Percentiles rank a stretch among this genome's conserved stretches.
phyloP scores from a whole-genome alignment of 495 filamentous ascomycete species.

The Neurospora sp. region DNA sequence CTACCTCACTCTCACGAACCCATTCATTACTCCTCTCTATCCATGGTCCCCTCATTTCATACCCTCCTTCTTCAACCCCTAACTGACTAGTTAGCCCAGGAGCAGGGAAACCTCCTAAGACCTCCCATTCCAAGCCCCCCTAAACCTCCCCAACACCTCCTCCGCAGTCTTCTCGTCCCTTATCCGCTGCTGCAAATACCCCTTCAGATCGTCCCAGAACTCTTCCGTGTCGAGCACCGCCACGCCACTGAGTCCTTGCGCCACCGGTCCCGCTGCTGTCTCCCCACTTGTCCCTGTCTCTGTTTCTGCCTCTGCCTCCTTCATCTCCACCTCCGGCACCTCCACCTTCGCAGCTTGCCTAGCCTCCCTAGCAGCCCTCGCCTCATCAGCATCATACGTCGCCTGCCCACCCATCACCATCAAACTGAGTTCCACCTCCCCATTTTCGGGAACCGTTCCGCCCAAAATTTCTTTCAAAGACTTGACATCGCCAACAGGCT shows the following conservation, averaged over 20 bases:
- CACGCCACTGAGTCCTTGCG: constrained; percentile 44
- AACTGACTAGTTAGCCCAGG: too few relatives aligned
- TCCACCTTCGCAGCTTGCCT: background rate
- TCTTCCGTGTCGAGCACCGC: constrained; percentile 53
- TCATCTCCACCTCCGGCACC: background rate
- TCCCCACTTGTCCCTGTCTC: constrained; percentile 11
- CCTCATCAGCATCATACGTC: background rate
- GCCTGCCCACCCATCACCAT: constrained; percentile 73
- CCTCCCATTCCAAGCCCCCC: constrained; percentile 48
- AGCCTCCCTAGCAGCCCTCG: background rate
- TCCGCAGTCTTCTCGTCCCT: constrained; percentile 59
- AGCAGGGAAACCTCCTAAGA: background rate
- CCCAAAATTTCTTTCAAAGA: constrained; percentile 43
- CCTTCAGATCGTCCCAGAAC: constrained; percentile 85
- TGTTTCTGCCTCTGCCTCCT: background rate
- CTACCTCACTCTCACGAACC: background rate
- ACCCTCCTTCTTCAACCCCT: background rate
- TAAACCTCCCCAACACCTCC: constrained; percentile 56
- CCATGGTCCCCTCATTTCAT: too few relatives aligned
- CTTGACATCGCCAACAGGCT: constrained; percentile 65
- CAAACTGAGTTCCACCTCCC: constrained; percentile 58
- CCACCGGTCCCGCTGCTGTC: constrained; percentile 25
- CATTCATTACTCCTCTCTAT: background rate
- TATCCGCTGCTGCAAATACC: constrained; percentile 67
- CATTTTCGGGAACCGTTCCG: constrained; percentile 10